A percentile compares a stretch with the other conserved stretches of the same genome.
Evolutionary conservation across 495 filamentous ascomycete species (phyloP).

Genomic region (Filosporella fistucella): DNA sequence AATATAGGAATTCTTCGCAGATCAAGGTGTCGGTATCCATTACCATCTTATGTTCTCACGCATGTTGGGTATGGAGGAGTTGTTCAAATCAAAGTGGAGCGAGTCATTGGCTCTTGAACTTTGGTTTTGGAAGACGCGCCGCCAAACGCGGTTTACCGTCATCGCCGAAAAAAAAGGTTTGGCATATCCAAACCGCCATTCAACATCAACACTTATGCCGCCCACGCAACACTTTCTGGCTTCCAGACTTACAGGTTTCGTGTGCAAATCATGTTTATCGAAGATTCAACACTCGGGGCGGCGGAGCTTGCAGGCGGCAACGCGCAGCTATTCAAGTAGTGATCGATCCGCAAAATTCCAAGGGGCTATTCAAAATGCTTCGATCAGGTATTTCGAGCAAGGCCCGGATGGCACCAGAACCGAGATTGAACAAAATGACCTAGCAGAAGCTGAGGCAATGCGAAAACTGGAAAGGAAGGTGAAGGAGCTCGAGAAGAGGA

Average conservation of each 20-base stretch:
- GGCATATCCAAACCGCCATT: slow-evolving; percentile 1
- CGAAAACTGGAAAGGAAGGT: background rate
- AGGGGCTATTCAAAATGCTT: background rate
- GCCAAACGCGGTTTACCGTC: background rate
- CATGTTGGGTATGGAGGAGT: too few species aligned
- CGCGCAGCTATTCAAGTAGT: slow-evolving; percentile 5
- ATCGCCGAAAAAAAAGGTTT: slow-evolving; percentile 17
- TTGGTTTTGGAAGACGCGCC: background rate
- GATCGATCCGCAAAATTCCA: background rate
- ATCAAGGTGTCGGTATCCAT: too few species aligned
- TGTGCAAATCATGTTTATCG: slow-evolving; percentile 33
- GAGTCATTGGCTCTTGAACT: too few species aligned
- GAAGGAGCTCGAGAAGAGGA: background rate
- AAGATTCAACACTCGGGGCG: slow-evolving; percentile 20
- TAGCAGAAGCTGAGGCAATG: background rate
- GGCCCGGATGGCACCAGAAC: slow-evolving; percentile 13
- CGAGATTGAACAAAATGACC: slow-evolving; percentile 7
- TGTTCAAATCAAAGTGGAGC: too few species aligned
- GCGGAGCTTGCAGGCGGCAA: slow-evolving; percentile 9
- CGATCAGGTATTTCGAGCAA: slow-evolving; percentile 17
- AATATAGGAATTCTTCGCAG: too few species aligned
- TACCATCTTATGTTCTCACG: too few species aligned
- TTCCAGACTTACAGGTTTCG: slow-evolving; percentile 25
- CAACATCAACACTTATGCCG: slow-evolving; percentile 28
- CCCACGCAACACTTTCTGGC: slow-evolving; percentile 27